Evolutionary conservation across 495 filamentous ascomycete species (phyloP), one percentile per base, ranked within the genome.

Genomic region (Xylaria palmicola): DNA sequence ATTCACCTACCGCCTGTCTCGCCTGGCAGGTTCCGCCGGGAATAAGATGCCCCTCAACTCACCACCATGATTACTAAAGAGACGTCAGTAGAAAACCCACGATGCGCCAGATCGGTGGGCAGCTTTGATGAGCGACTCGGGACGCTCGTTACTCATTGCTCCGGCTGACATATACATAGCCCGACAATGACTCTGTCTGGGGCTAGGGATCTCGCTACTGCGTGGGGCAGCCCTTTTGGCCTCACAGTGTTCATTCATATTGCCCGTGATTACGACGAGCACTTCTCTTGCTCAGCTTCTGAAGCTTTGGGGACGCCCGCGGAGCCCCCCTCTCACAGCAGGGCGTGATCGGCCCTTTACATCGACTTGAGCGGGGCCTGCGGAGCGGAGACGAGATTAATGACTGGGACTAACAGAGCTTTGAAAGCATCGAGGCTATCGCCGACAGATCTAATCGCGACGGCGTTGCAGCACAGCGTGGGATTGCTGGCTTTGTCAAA

Each of bases 121-220:
- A 26, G 6, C 30, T 26, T 39, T 39, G 10, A 8, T 34, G 10
- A 36, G 12, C 30, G 17, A 2, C 12, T 26, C 9, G 37, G 32
- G 20, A 53, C 5, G 32, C 12, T 15, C 48, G 37, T 53, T 37
- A 53, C 19, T 39, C 4, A 53, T 53, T 53, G 19, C n/a, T 30
- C 50, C 50, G 50, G 32, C 50, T 53, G 32, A 53, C 50, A 37
- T 53, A 53, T 53, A 39, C 32, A n/a, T n/a, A n/a, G n/a, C n/a
- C n/a, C n/a, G 29, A 34, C 17, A 12, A 39, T 17, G 32, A 20
- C n/a, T 15, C n/a, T 39, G 29, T n/a, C 32, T 36, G 34, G 27
- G 15, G 9, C 20, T 4, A 8, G 30, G 13, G 32, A 19, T 19
- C n/a, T 24, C 20, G 19, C 4, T 7, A 20, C 9, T 51, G 20